Evolutionary conservation across 768 basidiomycete species (phyloP), one percentile per base, ranked within the genome.

Genomic region (Strobilomyces confusus): DNA sequence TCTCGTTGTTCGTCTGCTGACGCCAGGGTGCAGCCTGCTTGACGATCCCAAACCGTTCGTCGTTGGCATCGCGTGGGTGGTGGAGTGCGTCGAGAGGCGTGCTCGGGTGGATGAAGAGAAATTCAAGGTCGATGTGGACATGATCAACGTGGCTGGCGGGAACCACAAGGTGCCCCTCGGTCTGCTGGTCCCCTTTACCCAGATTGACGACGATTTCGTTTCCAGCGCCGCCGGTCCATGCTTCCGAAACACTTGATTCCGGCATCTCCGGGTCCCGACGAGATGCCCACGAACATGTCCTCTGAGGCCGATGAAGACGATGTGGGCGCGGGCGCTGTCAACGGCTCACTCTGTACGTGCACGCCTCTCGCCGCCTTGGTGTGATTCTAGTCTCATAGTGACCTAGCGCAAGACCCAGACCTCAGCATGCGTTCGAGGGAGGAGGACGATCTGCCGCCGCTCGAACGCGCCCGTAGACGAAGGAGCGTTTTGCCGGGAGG

Each of bases 1-100:
- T 17, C 26, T 30, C 23, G 7, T 48, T 15, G 33, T 23, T 20
- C n/a, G 22, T 26, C 26, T 33, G 44, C 30, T 54, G 42, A 46
- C 4, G 15, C 6, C 3, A 5, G 29, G 34, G 14, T 41, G 11
- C 32, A 89, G 87, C 48, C 64, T 82, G 44, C 71, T 89, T 22
- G 73, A 81, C 42, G 84, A 90, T 37, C 88, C 67, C 63, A 78
- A 85, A 62, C 92, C 92, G 0, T 58, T 73, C 23, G 83, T 92
- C 15, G 87, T 95, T 15, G 88, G 90, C 9, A 89, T 93, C 59
- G 86, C 82, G 17, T 94, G 92, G 92, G 87, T 95, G 5, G 88
- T 93, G 2, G 84, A 90, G 63, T 95, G 91, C 58, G 86, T 80
- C 2, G 91, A 93, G 61, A 80, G 83, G 57, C 76, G 78, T 42